Evolutionary conservation across 352 stramenopile species (phyloP).

Genomic region (Phytophthora colocasiae): DNA sequence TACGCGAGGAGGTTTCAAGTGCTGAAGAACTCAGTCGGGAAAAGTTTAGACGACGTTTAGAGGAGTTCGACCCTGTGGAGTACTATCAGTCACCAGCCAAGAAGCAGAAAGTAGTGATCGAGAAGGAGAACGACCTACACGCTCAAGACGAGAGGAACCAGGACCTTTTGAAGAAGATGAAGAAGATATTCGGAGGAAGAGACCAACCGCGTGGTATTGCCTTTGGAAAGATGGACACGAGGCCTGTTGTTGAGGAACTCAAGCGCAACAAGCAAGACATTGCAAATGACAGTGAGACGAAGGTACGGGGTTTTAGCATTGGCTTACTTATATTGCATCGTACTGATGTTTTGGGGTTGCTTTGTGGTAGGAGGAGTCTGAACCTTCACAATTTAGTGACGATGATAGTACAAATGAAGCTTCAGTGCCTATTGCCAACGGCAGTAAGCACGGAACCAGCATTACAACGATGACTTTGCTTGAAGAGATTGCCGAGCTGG

Average conservation of each 20-base stretch:
- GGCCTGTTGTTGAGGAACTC: neutral
- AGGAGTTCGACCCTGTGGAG: conserved; percentile 52
- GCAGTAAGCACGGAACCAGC: conserved; percentile 9
- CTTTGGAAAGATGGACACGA: conserved; percentile 19
- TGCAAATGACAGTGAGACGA: conserved; percentile 6
- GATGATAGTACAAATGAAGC: conserved; percentile 6
- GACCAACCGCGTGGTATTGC: neutral
- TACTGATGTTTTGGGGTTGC: neutral
- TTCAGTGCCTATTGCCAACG: neutral
- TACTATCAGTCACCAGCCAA: conserved; percentile 47
- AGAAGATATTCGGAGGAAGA: conserved; percentile 36
- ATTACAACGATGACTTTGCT: conserved; percentile 27
- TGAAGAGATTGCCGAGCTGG: conserved; percentile 58
- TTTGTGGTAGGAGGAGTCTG: conserved; percentile 13
- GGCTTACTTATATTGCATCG: neutral
- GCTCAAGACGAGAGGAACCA: conserved; percentile 45
- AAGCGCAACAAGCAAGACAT: neutral
- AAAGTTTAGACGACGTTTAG: conserved; percentile 45
- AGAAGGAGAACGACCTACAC: conserved; percentile 44
- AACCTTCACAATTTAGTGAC: neutral
- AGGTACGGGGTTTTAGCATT: conserved; percentile 7
- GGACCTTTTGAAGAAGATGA: conserved; percentile 43
- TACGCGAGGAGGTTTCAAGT: conserved; percentile 24
- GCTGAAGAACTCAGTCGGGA: conserved; percentile 44
- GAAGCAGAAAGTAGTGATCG: conserved; percentile 38